A percentile compares a stretch with the other conserved stretches of the same genome.
phyloP scores from a whole-genome alignment of 768 basidiomycete species.

The Lentinula raphanica region DNA sequence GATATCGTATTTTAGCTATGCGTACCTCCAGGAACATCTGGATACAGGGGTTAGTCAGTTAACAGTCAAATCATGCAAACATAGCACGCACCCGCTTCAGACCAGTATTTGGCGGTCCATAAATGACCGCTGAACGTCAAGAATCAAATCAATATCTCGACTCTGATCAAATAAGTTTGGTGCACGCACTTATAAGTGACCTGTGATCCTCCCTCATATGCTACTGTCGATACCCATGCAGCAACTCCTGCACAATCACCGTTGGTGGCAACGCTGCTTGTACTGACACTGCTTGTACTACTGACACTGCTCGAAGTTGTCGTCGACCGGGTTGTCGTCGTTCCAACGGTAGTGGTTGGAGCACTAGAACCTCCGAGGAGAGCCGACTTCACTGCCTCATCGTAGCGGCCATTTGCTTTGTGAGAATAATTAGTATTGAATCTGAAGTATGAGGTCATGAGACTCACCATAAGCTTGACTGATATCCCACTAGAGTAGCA shows the following conservation, averaged over 20 bases:
- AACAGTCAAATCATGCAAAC: not conserved
- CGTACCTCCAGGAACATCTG: slow-evolving; percentile 28
- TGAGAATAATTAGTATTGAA: not conserved
- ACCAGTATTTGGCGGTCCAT: slow-evolving; percentile 50
- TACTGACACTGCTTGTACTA: slow-evolving; percentile 16
- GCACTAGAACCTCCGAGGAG: slow-evolving; percentile 23
- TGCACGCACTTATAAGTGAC: slow-evolving; percentile 35
- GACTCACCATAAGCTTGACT: slow-evolving; percentile 32
- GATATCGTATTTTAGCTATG: too few relatives aligned
- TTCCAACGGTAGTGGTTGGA: slow-evolving; percentile 16
- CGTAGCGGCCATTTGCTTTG: slow-evolving; percentile 35
- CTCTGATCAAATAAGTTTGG: not conserved
- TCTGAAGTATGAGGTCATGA: not conserved
- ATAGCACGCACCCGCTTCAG: slow-evolving; percentile 26
- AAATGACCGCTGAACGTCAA: slow-evolving; percentile 33
- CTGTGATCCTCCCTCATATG: slow-evolving; percentile 40
- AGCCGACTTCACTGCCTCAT: slow-evolving; percentile 36
- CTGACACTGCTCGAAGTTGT: slow-evolving; percentile 13
- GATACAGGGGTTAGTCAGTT: not conserved
- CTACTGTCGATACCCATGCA: slow-evolving; percentile 28
- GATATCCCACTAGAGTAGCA: slow-evolving; percentile 29
- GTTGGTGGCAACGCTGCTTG: slow-evolving; percentile 18
- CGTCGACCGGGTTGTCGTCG: slow-evolving; percentile 12
- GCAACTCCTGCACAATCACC: slow-evolving; percentile 34
- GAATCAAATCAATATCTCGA: not conserved